Percentiles rank a stretch among this genome's conserved stretches.
Evolutionary conservation across 2,329 filamentous ascomycete genomes (phyloP).

Genomic region (Colletotrichum destructivum): DNA sequence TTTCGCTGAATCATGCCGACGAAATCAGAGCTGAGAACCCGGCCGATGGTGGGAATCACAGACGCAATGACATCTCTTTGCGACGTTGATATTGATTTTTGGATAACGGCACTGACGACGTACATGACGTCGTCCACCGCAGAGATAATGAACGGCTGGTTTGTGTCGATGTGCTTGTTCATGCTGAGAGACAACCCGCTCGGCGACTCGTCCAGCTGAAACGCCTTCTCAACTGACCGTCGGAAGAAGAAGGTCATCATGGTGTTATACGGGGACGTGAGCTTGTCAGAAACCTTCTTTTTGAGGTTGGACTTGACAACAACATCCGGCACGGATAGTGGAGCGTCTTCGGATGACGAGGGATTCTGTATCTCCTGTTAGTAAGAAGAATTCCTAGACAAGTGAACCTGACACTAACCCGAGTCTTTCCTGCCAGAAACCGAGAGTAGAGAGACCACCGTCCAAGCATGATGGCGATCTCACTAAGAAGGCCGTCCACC

Average conservation of each 20-base stretch:
- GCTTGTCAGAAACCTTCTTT: constrained; percentile 81
- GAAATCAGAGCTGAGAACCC: constrained; percentile 90
- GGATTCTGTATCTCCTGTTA: constrained; percentile 62
- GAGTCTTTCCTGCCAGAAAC: constrained; percentile 90
- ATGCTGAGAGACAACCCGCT: constrained; percentile 83
- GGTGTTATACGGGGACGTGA: constrained; percentile 86
- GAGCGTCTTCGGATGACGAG: constrained; percentile 65
- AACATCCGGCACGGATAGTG: constrained; percentile 79
- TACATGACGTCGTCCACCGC: constrained; percentile 99
- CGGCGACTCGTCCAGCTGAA: constrained; percentile 94
- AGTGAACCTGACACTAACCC: constrained; percentile 65
- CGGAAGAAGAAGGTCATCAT: constrained; percentile 99
- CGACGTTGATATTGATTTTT: constrained; percentile 88
- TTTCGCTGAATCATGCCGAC: constrained; percentile 97
- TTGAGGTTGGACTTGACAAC: constrained; percentile 84
- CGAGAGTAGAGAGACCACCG: constrained; percentile 94
- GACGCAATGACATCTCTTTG: constrained; percentile 84
- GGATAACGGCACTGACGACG: constrained; percentile 92
- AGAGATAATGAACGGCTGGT: constrained; percentile 92
- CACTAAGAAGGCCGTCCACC: constrained; percentile 87
- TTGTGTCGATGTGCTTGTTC: constrained; percentile 79
- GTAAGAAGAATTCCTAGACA: constrained; percentile 26
- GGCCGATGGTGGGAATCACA: constrained; percentile 83
- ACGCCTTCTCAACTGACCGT: constrained; percentile 95
- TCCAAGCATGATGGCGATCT: constrained; percentile 92